phyloP scores from a whole-genome alignment of 768 basidiomycete genomes.

The Trametes gibbosa region DNA sequence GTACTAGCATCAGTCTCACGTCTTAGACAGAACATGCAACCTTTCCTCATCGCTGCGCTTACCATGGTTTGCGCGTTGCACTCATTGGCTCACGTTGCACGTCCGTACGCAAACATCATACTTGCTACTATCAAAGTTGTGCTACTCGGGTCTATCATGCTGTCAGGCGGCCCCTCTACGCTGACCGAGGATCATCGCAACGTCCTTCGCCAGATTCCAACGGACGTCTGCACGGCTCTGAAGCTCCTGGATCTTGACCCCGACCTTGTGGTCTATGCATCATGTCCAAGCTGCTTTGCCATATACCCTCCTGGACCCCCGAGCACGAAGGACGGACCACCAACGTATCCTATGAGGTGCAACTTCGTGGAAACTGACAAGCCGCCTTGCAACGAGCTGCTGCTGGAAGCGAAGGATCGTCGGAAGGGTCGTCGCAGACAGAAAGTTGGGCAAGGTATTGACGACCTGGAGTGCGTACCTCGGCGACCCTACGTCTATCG shows the following conservation, averaged over 20 bases:
- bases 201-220: background rate
- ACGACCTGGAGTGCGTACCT: background rate
- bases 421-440: background rate
- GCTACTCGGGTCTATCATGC: background rate
- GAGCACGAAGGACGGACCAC: background rate
- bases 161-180: background rate
- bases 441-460: background rate
- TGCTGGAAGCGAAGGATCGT: background rate
- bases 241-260: constrained; percentile 1
- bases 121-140: background rate
- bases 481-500: constrained; percentile 5
- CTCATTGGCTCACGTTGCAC: background rate
- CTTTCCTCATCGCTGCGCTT: background rate
- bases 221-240: constrained; percentile 4
- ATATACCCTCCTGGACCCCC: constrained; percentile 2
- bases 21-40: background rate
- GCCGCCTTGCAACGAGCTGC: background rate
- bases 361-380: background rate
- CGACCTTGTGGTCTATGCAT: background rate
- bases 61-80: background rate
- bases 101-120: background rate
- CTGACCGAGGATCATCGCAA: background rate
- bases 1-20: background rate
- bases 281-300: constrained; percentile 10
- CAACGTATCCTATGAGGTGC: constrained; percentile 9